Percentiles rank a stretch among this genome's conserved stretches.
Conservation (phyloP, 176 grass and related monocot genomes). For the Zea luxurians region DNA sequence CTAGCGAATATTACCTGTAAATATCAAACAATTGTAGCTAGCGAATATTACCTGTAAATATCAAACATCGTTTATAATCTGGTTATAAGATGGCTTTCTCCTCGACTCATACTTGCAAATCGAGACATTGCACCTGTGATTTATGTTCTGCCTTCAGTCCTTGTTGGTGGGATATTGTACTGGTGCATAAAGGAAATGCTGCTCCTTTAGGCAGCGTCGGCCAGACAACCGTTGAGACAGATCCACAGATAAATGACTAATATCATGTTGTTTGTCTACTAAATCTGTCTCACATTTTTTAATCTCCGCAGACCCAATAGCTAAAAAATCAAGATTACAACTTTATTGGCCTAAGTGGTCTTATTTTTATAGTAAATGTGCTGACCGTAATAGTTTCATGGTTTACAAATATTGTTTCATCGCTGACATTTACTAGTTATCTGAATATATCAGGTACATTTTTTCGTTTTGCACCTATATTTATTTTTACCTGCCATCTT, state of each 20-base stretch:
- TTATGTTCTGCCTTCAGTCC: slow-evolving; percentile 33
- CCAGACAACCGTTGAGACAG: slow-evolving; percentile 85
- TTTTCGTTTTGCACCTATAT: slow-evolving; percentile 28
- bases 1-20: too few relatives aligned
- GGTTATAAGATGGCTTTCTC: neutral
- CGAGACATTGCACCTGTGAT: slow-evolving; percentile 28
- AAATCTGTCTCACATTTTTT: slow-evolving; percentile 70
- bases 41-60: too few relatives aligned
- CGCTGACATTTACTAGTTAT: too few relatives aligned
- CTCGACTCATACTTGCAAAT: too few relatives aligned
- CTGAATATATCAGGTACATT: neutral
- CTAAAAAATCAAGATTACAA: too few relatives aligned
- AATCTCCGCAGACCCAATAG: too few relatives aligned
- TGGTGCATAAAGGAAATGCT: slow-evolving; percentile 58
- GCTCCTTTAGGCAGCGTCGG: slow-evolving; percentile 42
- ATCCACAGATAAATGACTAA: slow-evolving; percentile 62
- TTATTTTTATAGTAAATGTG: neutral
- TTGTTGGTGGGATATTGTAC: slow-evolving; percentile 44
- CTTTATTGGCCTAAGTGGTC: neutral
- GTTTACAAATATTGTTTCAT: too few relatives aligned
- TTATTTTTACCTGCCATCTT: slow-evolving; percentile 26
- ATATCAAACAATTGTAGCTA: neutral
- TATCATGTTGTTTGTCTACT: slow-evolving; percentile 61
- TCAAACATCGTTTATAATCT: neutral
- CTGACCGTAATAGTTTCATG: neutral